Evolutionary conservation across 2,329 filamentous ascomycete species (phyloP).

Genomic region (Talaromyces sp.): DNA sequence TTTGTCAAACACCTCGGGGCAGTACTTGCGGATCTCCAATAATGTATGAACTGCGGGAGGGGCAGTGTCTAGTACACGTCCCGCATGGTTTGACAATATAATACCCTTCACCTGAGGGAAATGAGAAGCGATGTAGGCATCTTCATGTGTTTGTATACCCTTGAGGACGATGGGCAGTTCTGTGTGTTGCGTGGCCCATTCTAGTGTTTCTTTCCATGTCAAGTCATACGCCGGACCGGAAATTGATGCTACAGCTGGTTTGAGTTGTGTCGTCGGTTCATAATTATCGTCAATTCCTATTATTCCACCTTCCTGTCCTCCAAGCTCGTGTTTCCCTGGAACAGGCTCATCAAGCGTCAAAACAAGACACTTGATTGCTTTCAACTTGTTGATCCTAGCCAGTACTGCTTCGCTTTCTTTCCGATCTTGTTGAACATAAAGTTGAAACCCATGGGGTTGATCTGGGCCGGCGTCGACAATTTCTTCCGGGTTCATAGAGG

Average conservation of each 20-base stretch:
- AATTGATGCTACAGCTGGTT: conserved; percentile 75
- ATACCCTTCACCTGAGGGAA: conserved; percentile 75
- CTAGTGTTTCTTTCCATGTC: conserved; percentile 78
- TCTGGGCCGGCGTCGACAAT: conserved; percentile 69
- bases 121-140: conserved; percentile 76
- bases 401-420: conserved; percentile 80
- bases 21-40: conserved; percentile 73
- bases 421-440: conserved; percentile 85
- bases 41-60: conserved; percentile 72
- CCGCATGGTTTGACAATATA: conserved; percentile 90
- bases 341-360: conserved; percentile 90
- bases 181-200: conserved; percentile 81
- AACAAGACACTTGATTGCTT: conserved; percentile 77
- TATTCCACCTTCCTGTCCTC: not conserved
- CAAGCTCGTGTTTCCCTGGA: conserved; percentile 84
- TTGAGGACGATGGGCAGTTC: conserved; percentile 86
- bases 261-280: conserved; percentile 59
- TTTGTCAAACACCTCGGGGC: conserved; percentile 65
- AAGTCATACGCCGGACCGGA: conserved; percentile 82
- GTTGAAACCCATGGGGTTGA: conserved; percentile 90
- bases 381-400: conserved; percentile 68
- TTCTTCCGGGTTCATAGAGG: conserved; percentile 88
- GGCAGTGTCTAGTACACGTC: conserved; percentile 78
- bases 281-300: conserved; percentile 53
- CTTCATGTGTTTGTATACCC: conserved; percentile 90